A percentile compares a stretch with the other conserved stretches of the same genome.
Evolutionary conservation across 2,329 filamentous ascomycete genomes (phyloP).

Genomic region (Monosporascus cannonballus): DNA sequence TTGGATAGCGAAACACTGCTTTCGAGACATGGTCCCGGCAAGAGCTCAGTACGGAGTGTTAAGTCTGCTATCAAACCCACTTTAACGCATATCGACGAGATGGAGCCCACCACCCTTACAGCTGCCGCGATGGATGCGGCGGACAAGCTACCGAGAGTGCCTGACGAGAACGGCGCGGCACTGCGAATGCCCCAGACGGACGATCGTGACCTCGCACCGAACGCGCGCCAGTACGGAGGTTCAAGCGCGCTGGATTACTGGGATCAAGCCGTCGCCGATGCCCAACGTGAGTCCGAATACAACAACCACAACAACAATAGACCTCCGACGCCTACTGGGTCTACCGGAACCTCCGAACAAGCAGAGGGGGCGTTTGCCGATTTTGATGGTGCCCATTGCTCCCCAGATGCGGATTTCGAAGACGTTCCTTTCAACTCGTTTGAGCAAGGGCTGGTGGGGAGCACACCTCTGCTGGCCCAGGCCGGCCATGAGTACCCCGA

Average conservation of each 20-base stretch:
- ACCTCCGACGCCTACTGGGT: slow-evolving; percentile 46
- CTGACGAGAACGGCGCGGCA: slow-evolving; percentile 29
- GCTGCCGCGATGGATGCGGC: slow-evolving; percentile 48
- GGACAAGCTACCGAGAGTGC: slow-evolving; percentile 34
- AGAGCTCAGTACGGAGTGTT: slow-evolving; percentile 45
- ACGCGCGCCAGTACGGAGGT: slow-evolving; percentile 18
- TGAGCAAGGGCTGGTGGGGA: slow-evolving; percentile 11
- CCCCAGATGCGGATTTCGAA: slow-evolving; percentile 40
- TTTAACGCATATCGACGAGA: slow-evolving; percentile 51
- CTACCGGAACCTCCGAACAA: slow-evolving; percentile 58
- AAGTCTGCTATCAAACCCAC: slow-evolving; percentile 42
- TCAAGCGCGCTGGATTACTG: slow-evolving; percentile 22
- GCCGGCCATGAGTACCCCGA: slow-evolving; percentile 14
- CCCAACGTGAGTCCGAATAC: slow-evolving; percentile 13
- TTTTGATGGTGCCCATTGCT: slow-evolving; percentile 76
- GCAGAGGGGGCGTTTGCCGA: slow-evolving; percentile 65
- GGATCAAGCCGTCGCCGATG: slow-evolving; percentile 19
- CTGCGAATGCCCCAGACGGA: slow-evolving; percentile 16
- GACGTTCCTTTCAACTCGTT: slow-evolving; percentile 21
- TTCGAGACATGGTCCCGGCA: slow-evolving; percentile 49
- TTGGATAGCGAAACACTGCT: slow-evolving; percentile 32
- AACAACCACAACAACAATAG: slow-evolving; percentile 25
- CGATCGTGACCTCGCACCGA: slow-evolving; percentile 21
- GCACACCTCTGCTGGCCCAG: slow-evolving; percentile 14
- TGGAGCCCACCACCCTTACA: slow-evolving; percentile 46